A percentile compares a stretch with the other conserved stretches of the same genome.
Conservation (phyloP, 371 early-diverging fungal species). For the Mortierella sp. region DNA sequence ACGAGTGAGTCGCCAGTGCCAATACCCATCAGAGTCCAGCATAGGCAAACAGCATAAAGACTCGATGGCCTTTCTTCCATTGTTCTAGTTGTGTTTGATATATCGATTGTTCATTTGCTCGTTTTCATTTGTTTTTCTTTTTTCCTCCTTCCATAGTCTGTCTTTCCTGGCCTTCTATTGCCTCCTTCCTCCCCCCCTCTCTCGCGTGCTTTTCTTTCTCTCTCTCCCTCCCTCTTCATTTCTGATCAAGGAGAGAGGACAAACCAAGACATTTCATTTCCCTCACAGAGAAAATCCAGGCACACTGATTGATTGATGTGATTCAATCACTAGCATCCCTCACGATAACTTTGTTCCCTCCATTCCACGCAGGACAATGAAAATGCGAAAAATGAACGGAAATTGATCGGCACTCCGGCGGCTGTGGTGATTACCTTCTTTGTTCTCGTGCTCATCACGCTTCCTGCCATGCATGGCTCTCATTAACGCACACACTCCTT, state of each 20-base stretch:
- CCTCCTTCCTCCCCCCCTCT: neutral
- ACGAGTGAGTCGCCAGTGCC: too few species aligned
- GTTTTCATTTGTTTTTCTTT: neutral
- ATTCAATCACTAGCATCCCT: neutral
- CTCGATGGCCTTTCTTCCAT: too few species aligned
- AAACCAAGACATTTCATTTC: constrained; percentile 11
- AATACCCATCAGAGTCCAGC: too few species aligned
- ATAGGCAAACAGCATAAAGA: too few species aligned
- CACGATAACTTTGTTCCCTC: neutral
- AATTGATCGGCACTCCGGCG: neutral
- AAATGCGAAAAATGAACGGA: neutral
- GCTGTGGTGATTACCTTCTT: neutral
- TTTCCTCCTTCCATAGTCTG: neutral
- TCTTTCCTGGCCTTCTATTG: neutral
- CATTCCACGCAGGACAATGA: neutral
- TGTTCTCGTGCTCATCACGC: neutral
- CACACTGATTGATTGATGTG: neutral
- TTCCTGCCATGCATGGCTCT: neutral
- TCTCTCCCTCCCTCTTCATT: too few species aligned
- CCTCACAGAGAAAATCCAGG: neutral
- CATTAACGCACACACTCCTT: neutral
- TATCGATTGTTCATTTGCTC: neutral
- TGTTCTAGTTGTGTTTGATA: neutral
- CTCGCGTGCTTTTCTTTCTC: neutral
- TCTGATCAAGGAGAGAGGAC: neutral